A percentile compares a stretch with the other conserved stretches of the same genome.
phyloP scores from a whole-genome alignment of 2,329 filamentous ascomycete species.

The Botrytis pseudocinerea region DNA sequence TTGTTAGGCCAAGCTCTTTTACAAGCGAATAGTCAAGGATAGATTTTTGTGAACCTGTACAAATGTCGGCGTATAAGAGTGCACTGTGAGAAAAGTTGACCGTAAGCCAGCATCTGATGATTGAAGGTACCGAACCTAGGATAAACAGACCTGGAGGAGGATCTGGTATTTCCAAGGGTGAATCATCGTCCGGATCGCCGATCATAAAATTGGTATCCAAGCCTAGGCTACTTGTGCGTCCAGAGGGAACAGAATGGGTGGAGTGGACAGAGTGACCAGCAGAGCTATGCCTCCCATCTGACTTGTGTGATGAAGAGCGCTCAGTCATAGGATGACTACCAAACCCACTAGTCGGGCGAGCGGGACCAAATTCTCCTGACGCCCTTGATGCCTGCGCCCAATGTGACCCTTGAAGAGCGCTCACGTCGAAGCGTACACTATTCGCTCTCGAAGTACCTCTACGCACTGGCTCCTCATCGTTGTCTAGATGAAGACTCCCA shows the following conservation, averaged over 20 bases:
- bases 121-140: slow-evolving; percentile 85
- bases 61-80: slow-evolving; percentile 87
- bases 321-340: slow-evolving; percentile 82
- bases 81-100: slow-evolving; percentile 87
- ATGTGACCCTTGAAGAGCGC: slow-evolving; percentile 81
- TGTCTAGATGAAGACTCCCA: slow-evolving; percentile 78
- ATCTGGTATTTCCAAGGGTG: slow-evolving; percentile 68
- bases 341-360: slow-evolving; percentile 76
- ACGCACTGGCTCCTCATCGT: slow-evolving; percentile 81
- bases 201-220: slow-evolving; percentile 71
- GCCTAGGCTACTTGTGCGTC: slow-evolving; percentile 84
- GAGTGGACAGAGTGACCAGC: slow-evolving; percentile 78
- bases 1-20: slow-evolving; percentile 68
- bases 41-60: slow-evolving; percentile 87
- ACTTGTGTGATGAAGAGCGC: slow-evolving; percentile 89
- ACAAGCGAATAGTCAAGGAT: slow-evolving; percentile 76
- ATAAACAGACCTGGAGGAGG: slow-evolving; percentile 84
- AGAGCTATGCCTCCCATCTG: slow-evolving; percentile 91
- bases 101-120: slow-evolving; percentile 94
- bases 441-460: slow-evolving; percentile 91
- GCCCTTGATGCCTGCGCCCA: slow-evolving; percentile 82
- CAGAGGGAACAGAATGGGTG: slow-evolving; percentile 70
- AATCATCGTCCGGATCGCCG: slow-evolving; percentile 63
- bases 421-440: slow-evolving; percentile 96
- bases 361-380: slow-evolving; percentile 77